Conservation (phyloP, 2,329 filamentous ascomycete species). For the Colletotrichum cuscutae region DNA sequence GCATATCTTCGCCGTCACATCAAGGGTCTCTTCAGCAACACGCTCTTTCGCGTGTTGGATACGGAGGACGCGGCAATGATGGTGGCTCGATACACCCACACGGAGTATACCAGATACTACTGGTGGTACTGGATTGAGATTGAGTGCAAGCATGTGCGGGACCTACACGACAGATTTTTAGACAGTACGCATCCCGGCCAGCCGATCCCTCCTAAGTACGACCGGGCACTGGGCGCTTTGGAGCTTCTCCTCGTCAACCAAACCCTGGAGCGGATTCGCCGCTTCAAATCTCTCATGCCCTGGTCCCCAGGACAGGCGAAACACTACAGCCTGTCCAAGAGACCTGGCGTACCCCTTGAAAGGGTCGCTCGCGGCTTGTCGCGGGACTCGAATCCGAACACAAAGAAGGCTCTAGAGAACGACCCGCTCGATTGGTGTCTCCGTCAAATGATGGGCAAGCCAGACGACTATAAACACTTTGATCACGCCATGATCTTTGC, state of each 20-base stretch:
- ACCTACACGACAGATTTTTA: neutral
- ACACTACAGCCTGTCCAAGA: neutral
- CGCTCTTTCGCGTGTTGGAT: neutral
- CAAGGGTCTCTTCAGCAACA: neutral
- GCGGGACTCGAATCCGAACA: neutral
- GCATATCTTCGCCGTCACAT: neutral
- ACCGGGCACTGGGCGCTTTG: neutral
- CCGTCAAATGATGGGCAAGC: neutral
- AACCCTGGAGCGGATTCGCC: fast-evolving
- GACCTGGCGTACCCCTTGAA: neutral
- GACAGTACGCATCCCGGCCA: neutral
- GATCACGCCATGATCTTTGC: neutral
- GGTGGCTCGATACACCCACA: neutral
- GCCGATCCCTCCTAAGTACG: neutral
- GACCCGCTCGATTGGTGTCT: neutral
- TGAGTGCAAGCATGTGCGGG: neutral
- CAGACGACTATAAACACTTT: neutral
- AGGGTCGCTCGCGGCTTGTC: neutral
- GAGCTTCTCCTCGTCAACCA: neutral
- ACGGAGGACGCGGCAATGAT: neutral
- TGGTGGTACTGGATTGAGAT: neutral
- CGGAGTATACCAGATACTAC: neutral
- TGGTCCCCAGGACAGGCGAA: neutral
- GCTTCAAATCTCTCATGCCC: neutral
- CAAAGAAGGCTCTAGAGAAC: neutral